Percentiles rank a stretch among this genome's conserved stretches.
Evolutionary conservation across 2,329 filamentous ascomycete species (phyloP).

Genomic region (Trichoderma sp.): DNA sequence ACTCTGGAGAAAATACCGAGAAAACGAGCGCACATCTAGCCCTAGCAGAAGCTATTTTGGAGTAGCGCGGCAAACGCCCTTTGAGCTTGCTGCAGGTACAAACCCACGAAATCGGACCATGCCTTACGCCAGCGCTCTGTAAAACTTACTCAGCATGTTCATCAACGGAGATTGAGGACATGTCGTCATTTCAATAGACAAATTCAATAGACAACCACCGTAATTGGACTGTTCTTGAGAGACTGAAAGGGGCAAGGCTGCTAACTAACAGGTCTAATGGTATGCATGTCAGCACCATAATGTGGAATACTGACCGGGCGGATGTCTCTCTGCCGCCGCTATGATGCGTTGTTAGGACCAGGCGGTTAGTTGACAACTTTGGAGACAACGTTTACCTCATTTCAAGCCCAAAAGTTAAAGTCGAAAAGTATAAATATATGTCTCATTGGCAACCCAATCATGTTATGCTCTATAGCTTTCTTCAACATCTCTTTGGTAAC

Average conservation of each 20-base stretch:
- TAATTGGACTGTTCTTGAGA: not conserved
- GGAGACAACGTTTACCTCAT: not conserved
- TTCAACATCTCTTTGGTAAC: not conserved
- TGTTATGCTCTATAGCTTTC: not conserved
- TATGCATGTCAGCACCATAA: not conserved
- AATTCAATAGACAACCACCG: not conserved
- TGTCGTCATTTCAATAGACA: not conserved
- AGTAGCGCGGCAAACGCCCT: not conserved
- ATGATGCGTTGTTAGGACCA: not conserved
- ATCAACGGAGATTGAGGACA: not conserved
- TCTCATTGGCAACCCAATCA: not conserved
- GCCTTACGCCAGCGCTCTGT: not conserved
- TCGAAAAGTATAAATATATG: not conserved
- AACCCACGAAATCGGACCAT: not conserved
- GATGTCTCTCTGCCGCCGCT: not conserved
- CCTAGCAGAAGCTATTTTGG: not conserved
- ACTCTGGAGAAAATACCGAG: not conserved
- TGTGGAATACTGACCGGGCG: not conserved
- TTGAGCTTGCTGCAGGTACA: not conserved
- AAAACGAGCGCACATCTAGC: not conserved
- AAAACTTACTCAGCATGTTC: not conserved
- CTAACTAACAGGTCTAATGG: not conserved
- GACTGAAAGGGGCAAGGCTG: not conserved
- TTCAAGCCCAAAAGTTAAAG: not conserved
- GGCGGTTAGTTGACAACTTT: not conserved